Conservation (phyloP, 345 rosid genomes). For the Eucalyptus paniculata region DNA sequence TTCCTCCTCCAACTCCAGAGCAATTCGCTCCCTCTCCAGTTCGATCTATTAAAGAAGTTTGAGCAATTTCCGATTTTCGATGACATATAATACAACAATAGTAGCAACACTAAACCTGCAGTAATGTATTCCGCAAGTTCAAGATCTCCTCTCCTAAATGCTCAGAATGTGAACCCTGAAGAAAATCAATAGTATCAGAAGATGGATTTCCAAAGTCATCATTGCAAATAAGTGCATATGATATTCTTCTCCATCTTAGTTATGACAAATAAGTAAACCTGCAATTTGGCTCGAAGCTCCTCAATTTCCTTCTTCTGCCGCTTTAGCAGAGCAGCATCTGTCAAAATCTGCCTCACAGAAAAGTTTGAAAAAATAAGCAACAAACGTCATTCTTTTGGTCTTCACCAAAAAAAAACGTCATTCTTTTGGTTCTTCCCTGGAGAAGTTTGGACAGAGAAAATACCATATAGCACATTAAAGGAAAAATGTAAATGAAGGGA, state of each 20-base stretch:
- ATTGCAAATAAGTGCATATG: background rate
- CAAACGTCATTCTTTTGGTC: background rate
- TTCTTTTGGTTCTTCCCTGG: background rate
- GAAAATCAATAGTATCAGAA: background rate
- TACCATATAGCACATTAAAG: background rate
- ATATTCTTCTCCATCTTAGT: background rate
- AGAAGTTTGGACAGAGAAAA: background rate
- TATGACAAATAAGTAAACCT: conserved; percentile 18
- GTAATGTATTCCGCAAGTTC: conserved; percentile 75
- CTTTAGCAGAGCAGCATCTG: conserved; percentile 92
- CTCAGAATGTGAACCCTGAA: conserved; percentile 78
- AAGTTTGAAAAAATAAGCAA: background rate
- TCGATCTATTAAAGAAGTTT: conserved; percentile 46
- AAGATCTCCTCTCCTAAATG: conserved; percentile 85
- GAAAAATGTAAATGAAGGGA: background rate
- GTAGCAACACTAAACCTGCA: conserved; percentile 41
- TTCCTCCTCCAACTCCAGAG: conserved; percentile 93
- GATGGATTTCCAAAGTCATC: background rate
- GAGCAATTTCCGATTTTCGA: background rate
- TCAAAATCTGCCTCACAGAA: conserved; percentile 38
- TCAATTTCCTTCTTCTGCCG: conserved; percentile 98
- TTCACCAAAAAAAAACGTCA: no score
- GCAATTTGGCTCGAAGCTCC: conserved; percentile 87
- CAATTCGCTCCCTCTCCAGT: conserved; percentile 85
- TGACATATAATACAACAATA: background rate